Evolutionary conservation across 2,329 filamentous ascomycete species (phyloP).

Genomic region (Bipolaris sorokiniana): DNA sequence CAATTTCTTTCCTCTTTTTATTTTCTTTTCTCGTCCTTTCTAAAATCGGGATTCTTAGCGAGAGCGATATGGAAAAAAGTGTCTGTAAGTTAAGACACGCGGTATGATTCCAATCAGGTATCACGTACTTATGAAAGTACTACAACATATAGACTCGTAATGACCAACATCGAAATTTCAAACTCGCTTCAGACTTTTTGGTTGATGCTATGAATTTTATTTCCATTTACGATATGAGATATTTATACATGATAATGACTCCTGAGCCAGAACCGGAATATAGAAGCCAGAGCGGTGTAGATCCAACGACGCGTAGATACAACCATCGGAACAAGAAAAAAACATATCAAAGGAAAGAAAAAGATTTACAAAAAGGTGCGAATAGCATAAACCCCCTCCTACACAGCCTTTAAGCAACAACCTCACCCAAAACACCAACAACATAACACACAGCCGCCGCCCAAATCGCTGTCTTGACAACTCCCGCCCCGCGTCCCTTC

Average conservation of each 20-base stretch:
- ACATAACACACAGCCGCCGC: constrained; percentile 40
- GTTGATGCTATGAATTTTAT: not conserved
- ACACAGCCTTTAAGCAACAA: constrained; percentile 22
- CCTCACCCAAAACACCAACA: constrained; percentile 41
- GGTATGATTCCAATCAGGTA: constrained; percentile 10
- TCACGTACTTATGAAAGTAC: not conserved
- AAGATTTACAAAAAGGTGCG: too few species aligned
- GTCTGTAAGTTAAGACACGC: not conserved
- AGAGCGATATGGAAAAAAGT: not conserved
- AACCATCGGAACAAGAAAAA: too few species aligned
- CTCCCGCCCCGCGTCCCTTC: constrained; percentile 23
- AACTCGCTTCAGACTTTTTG: not conserved
- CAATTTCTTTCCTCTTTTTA: not conserved
- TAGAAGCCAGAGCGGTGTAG: not conserved
- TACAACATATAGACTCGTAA: not conserved
- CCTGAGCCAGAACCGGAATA: not conserved
- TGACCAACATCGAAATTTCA: not conserved
- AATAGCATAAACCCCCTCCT: not conserved
- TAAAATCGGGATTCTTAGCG: too few species aligned
- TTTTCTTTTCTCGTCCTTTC: not conserved
- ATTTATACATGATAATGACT: not conserved
- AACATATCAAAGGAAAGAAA: too few species aligned
- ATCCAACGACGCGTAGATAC: too few species aligned
- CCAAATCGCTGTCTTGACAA: constrained; percentile 42
- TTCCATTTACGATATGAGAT: not conserved